Conservation (phyloP, 1,284 basidiomycete genomes). For the Moesziomyces parantarcticus region DNA sequence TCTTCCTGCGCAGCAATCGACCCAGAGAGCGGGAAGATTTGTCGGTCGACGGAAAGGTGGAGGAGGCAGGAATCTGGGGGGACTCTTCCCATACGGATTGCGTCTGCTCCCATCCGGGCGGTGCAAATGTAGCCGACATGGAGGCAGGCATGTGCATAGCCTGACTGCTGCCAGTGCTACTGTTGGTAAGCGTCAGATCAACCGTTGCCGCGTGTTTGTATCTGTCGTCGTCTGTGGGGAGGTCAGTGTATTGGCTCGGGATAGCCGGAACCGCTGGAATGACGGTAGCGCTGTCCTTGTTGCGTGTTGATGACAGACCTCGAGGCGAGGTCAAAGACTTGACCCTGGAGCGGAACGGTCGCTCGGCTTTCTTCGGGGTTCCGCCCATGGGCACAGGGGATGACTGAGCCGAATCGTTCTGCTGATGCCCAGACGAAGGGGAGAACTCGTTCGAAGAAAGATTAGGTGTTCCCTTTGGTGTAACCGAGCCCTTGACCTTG, state of each 20-base stretch:
- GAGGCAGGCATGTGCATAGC: background rate
- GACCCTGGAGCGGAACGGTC: slow-evolving; percentile 21
- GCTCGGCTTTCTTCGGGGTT: slow-evolving; percentile 12
- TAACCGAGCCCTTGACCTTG: slow-evolving; percentile 25
- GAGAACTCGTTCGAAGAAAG: slow-evolving; percentile 7
- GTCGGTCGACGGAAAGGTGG: slow-evolving; percentile 23
- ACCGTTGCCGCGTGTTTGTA: background rate
- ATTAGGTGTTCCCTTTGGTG: slow-evolving; percentile 16
- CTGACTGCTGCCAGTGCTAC: slow-evolving; percentile 1
- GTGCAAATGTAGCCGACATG: slow-evolving; percentile 5
- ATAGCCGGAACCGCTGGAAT: slow-evolving; percentile 27
- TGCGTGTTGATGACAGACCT: slow-evolving; percentile 21
- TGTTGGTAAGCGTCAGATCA: background rate
- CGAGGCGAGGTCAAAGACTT: slow-evolving; percentile 34
- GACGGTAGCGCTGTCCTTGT: slow-evolving; percentile 8
- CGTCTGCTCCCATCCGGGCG: slow-evolving; percentile 6
- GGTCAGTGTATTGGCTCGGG: slow-evolving; percentile 7
- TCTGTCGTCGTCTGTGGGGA: background rate
- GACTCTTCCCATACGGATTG: slow-evolving; percentile 36
- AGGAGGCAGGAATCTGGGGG: slow-evolving; percentile 7
- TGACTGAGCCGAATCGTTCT: slow-evolving; percentile 1
- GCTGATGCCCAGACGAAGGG: background rate
- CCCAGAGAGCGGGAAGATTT: slow-evolving; percentile 20
- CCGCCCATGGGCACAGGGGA: background rate
- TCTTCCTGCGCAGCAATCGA: slow-evolving; percentile 25